Percentiles rank a stretch among this genome's conserved stretches.
Evolutionary conservation across 179 eudicot genomes (phyloP).

Genomic region (Vitellaria paradoxa): DNA sequence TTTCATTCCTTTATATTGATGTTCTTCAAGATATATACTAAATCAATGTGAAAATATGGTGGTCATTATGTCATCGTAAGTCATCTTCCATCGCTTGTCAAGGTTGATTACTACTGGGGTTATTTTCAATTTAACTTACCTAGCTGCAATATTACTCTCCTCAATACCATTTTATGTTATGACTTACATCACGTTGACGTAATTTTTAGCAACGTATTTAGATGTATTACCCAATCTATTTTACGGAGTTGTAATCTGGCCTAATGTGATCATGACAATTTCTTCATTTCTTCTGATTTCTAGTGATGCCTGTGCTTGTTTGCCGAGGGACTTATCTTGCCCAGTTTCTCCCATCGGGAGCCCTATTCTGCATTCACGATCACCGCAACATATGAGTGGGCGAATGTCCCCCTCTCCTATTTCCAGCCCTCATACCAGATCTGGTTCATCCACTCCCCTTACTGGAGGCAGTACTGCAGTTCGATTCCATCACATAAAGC

Average conservation of each 20-base stretch:
- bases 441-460: constrained; percentile 34
- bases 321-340: constrained; percentile 27
- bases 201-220: background rate
- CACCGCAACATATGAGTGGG: constrained; percentile 23
- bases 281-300: constrained; percentile 5
- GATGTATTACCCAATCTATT: background rate
- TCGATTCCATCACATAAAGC: constrained; percentile 16
- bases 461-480: constrained; percentile 26
- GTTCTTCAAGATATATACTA: background rate
- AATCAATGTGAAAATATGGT: background rate
- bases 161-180: background rate
- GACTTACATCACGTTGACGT: background rate
- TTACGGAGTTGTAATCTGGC: background rate
- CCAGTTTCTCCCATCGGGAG: constrained; percentile 29
- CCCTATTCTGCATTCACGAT: constrained; percentile 25
- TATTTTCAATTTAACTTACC: background rate
- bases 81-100: background rate
- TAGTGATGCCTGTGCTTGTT: constrained; percentile 20
- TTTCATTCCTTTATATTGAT: background rate
- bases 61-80: background rate
- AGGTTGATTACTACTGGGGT: background rate
- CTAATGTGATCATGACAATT: background rate
- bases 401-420: constrained; percentile 22
- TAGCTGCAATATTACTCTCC: background rate
- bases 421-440: constrained; percentile 25